Evolutionary conservation across 352 stramenopile genomes (phyloP).

Genomic region (Phytophthora parvispora): DNA sequence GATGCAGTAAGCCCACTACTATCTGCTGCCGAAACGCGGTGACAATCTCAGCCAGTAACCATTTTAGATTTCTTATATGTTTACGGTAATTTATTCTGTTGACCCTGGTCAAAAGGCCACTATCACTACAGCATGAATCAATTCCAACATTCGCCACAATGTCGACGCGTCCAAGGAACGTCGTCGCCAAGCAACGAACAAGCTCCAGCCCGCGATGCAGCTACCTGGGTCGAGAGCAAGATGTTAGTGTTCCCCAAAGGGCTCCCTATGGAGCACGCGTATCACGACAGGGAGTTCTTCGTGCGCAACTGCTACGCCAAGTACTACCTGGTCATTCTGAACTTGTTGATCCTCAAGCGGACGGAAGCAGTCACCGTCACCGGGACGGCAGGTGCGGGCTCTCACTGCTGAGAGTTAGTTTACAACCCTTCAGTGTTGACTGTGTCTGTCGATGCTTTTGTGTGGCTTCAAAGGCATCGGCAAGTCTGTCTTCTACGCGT

Average conservation of each 20-base stretch:
- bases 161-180: too few species aligned
- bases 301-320: not conserved
- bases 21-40: too few species aligned
- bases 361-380: not conserved
- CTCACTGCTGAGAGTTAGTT: not conserved
- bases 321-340: not conserved
- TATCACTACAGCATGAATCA: too few species aligned
- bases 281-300: not conserved
- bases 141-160: too few species aligned
- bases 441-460: not conserved
- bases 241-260: too few species aligned
- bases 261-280: not conserved
- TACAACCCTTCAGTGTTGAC: not conserved
- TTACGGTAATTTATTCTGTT: too few species aligned
- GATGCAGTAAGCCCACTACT: too few species aligned
- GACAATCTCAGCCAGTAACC: too few species aligned
- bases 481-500: not conserved
- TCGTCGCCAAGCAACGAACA: too few species aligned
- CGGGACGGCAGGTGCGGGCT: not conserved
- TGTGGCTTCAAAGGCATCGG: not conserved
- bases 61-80: too few species aligned
- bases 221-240: not conserved
- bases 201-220: too few species aligned
- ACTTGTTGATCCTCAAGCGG: not conserved
- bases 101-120: too few species aligned